phyloP scores from a whole-genome alignment of 768 basidiomycete genomes.

The Psilocybe cyanescens region DNA sequence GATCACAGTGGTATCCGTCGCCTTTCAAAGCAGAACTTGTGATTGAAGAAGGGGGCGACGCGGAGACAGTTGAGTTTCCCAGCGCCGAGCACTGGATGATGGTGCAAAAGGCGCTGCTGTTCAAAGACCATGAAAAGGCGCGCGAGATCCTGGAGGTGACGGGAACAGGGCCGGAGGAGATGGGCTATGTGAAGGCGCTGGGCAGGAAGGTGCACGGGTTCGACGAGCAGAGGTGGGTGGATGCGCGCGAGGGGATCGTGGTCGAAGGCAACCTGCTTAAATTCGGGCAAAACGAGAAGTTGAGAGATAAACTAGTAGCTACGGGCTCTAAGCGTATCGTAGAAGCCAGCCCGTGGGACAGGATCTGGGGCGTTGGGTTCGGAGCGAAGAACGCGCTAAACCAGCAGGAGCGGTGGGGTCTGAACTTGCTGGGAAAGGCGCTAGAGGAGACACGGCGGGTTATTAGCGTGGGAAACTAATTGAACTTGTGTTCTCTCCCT shows the following conservation, averaged over 20 bases:
- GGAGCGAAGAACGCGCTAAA: constrained; percentile 51
- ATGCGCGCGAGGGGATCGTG: constrained; percentile 51
- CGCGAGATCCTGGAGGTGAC: constrained; percentile 42
- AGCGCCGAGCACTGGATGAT: constrained; percentile 74
- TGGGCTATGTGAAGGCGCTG: constrained; percentile 54
- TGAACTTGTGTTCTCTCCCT: constrained; percentile 20
- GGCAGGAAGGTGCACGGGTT: constrained; percentile 54
- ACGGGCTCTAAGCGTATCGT: constrained; percentile 54
- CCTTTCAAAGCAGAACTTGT: constrained; percentile 44
- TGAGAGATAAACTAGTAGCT: constrained; percentile 42
- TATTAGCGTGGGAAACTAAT: constrained; percentile 13
- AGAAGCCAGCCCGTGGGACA: constrained; percentile 62
- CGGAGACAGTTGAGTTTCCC: constrained; percentile 39
- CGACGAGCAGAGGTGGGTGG: constrained; percentile 51
- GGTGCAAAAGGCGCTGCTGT: constrained; percentile 63
- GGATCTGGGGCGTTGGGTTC: constrained; percentile 69
- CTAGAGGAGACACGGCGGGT: constrained; percentile 40
- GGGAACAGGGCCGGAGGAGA: constrained; percentile 33
- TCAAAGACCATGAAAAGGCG: constrained; percentile 47
- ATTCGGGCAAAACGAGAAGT: constrained; percentile 50
- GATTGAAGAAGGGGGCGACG: constrained; percentile 30
- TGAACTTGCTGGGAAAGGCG: constrained; percentile 58
- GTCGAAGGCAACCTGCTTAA: constrained; percentile 57
- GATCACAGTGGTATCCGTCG: constrained; percentile 52
- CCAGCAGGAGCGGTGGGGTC: constrained; percentile 50